Base-by-base conservation (phyloP, 139 green algal species). In the Chlamydomonas eustigma region DNA sequence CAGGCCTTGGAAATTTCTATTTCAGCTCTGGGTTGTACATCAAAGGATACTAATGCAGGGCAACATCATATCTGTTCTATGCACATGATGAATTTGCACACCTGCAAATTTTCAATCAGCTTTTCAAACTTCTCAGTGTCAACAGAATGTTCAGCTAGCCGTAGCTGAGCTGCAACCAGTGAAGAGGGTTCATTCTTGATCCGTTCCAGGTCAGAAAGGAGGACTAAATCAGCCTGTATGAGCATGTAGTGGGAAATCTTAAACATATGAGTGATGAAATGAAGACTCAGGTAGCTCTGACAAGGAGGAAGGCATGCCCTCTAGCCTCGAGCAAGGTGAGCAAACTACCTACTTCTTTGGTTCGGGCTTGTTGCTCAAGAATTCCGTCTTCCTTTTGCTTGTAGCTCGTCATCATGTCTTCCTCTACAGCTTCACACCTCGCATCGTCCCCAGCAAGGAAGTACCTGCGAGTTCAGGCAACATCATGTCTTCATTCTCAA, bases 371-470 rank as follows among this genome's bases (percentile, higher is more conserved):
- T 6, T 72, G 65, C 34, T 8, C 65, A n/a, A 72, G 22, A 25
- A 72, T 44, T 4, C 33, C 78, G 1, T 44, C 35, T 50, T 80
- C 80, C 25, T 80, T 83, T 25, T 78, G 76, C 39, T 78, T 82
- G 74, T 92, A 90, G 68, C 89, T 83, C 0, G 37, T 67, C 22
- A 78, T 78, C 75, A 92, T 86, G 44, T 84, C 79, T 2, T 83
- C 85, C 38, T 96, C 92, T 39, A 93, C 83, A 37, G 76, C 81
- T 34, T 78, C 78, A 58, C 81, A 90, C 38, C 74, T 76, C 4
- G 69, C 74, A 65, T 96, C 92, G 6, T 95, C 88, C 0, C 90
- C 90, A 1, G 88, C 76, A 78, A 97, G 88, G 80, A 95, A 97
- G 73, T 83, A 86, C 44, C 76, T 76, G 80, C n/a, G n/a, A n/a